Base-by-base conservation (phyloP, 257 asterid genomes). In the Solanum tarijense region DNA sequence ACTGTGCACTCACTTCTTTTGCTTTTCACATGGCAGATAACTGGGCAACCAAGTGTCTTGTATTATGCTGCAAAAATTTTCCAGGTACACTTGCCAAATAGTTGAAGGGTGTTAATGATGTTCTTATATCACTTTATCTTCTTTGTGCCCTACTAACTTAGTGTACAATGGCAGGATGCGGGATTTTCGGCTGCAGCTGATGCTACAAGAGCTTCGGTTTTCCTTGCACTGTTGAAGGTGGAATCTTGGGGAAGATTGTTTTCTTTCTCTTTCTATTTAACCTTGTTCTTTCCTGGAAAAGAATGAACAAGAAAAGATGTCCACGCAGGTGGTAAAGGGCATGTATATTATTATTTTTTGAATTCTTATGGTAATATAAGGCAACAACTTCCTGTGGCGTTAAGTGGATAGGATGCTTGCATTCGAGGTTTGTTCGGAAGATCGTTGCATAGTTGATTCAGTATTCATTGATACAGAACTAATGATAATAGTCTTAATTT, bases 111-210 rank as follows among this genome's bases (percentile, higher is more conserved):
- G 71, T 27, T 79, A 38, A 41, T 72, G 12, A 12, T 62, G 60
- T 84, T 66, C 13, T 23, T 75, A 35, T 31, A 69, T 88, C 60
- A 43, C 85, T 36, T 62, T 72, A 84, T 29, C 58, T 69, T 74
- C 89, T 38, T 89, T 87, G 83, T 29, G 16, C 86, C 72, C 58
- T 88, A 88, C 92, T 91, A 58, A 89, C 87, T 52, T 84, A 84
- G 65, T 73, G 83, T 29, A 35, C 39, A 87, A 83, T 90, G 68
- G 72, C 68, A 97, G 99, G 94, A 94, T 92, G 99, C 99, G 87
- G 99, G 99, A 68, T 96, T 97, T 92, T 94, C 99, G 90, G 98
- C 98, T 12, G 99, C 98, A 90, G 92, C 99, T 75, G 99, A 97
- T 88, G 99, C 99, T 66, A 96, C 99, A 14, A 94, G 92, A 90